Base-by-base conservation (phyloP, 73 alveolate species). In the Blepharisma japonicum region DNA sequence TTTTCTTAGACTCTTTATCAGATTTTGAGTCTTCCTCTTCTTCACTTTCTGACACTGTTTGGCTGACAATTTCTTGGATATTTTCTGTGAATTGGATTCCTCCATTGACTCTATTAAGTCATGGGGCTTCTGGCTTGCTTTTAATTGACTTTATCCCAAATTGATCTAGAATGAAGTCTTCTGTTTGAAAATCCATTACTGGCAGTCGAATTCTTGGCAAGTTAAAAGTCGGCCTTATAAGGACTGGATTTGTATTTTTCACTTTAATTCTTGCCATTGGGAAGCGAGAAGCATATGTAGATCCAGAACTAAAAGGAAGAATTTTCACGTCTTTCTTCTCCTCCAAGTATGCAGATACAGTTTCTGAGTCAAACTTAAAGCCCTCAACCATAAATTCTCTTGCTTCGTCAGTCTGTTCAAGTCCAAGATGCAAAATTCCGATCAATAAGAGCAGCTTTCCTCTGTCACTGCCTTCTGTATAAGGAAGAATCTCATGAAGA, bases 101-200 rank as follows among this genome's bases (percentile, higher is more conserved):
- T 25, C 49, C 46, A 6, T 71, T 46, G 14, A 78, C 86, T 47
- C 91, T 77, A 54, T 85, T 84, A 45, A 84, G 82, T 87, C 91
- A 84, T 6, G 91, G 91, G 6, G 91, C 91, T 68, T 84, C 91
- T 46, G 91, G 91, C 50, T 84, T 84, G 21, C 83, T 74, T 53
- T 84, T 85, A 18, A 84, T 85, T 11, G 55, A 18, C 11, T 49
- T 77, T 79, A 84, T 79, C 18, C 74, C 86, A 27, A 84, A 27
- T 25, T 84, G 78, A 45, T 68, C 67, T 8, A 84, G 27, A 9
- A 84, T 39, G 7, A 50, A 80, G 39, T 55, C 76, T 42, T 84
- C 86, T 68, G 77, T 68, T 14, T 46, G 55, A 14, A 80, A 61
- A 5, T 82, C 55, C 47, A 84, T 46, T 14, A 83, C 42, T n/a